Evolutionary conservation across 2,329 filamentous ascomycete species (phyloP), one percentile per base, ranked within the genome.

Genomic region (Xylariaceae sp.): DNA sequence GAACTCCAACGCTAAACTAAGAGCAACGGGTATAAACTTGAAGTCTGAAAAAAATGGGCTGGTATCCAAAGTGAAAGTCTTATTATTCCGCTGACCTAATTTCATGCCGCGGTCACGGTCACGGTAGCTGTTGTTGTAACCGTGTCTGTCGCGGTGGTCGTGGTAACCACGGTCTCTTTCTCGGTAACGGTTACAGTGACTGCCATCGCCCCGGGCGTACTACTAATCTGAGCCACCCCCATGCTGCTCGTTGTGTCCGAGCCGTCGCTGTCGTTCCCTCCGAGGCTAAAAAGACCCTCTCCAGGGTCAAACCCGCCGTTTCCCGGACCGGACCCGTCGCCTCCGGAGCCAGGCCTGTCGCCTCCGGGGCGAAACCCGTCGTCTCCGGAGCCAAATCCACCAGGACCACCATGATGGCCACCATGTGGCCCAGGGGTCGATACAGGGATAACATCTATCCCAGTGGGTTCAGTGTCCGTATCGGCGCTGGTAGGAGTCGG

Each of bases 111-210:
- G 19, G 15, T 16, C 36, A 37, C 15, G 16, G n/a, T 16, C 13
- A 41, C 29, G 15, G 51, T 30, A 10, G 54, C 37, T 15, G 54
- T 59, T n/a, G 39, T 42, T n/a, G 49, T 53, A 13, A 18, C 19
- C 6, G 18, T 29, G 3, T 52, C 51, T 7, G 57, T 52, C 12
- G 42, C 19, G 5, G 52, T 58, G 3, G 47, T 46, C 36, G 47
- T 54, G 10, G 29, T 41, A 30, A 48, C 55, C 12, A 49, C 32
- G n/a, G 32, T 46, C 18, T 56, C 54, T 36, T 54, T 53, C 22
- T 56, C 50, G 19, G 48, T 59, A 26, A 56, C 52, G 26, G 57
- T 59, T 8, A 56, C 48, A 5, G 56, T 58, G 29, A 54, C 47
- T 10, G 40, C 54, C 15, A 39, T 34, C 12, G 55, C 19, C 22